A percentile compares a stretch with the other conserved stretches of the same genome.
phyloP scores from a whole-genome alignment of 2,329 filamentous ascomycete genomes.

The Neospermospora avenae region DNA sequence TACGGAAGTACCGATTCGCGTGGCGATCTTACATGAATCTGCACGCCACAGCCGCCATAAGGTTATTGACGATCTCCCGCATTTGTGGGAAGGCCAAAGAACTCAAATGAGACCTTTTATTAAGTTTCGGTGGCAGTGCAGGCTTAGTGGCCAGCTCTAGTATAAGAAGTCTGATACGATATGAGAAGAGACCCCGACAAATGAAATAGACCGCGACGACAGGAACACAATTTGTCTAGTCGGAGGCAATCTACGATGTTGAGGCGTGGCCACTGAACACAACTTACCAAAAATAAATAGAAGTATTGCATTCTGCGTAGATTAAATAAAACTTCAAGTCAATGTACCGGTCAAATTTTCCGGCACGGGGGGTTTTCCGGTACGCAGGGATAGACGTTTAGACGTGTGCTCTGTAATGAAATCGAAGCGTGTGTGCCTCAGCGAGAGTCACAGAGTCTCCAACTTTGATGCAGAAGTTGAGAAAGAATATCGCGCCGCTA shows the following conservation, averaged over 20 bases:
- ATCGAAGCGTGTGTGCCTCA: slow-evolving; percentile 36
- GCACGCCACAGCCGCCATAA: background rate
- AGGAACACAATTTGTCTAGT: background rate
- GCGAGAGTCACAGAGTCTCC: slow-evolving; percentile 33
- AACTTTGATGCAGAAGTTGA: no score
- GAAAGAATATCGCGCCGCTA: no score
- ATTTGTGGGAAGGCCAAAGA: background rate
- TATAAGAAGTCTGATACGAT: background rate
- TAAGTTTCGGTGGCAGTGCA: background rate
- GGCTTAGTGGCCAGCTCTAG: background rate
- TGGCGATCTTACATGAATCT: slow-evolving; percentile 15
- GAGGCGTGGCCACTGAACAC: background rate
- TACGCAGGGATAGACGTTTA: no score
- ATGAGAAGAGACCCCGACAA: slow-evolving; percentile 11
- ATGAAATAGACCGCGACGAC: slow-evolving; percentile 5
- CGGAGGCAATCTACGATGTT: background rate
- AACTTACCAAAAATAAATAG: background rate
- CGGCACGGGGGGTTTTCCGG: background rate
- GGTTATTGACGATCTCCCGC: background rate
- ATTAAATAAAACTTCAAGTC: background rate
- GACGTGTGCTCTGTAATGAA: slow-evolving; percentile 38
- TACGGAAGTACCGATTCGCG: no score
- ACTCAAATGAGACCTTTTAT: background rate
- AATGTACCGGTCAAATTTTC: background rate
- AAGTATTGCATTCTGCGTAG: background rate